Evolutionary conservation across 139 green algal genomes (phyloP), one percentile per base, ranked within the genome.

Genomic region (Ostreobium quekettii): DNA sequence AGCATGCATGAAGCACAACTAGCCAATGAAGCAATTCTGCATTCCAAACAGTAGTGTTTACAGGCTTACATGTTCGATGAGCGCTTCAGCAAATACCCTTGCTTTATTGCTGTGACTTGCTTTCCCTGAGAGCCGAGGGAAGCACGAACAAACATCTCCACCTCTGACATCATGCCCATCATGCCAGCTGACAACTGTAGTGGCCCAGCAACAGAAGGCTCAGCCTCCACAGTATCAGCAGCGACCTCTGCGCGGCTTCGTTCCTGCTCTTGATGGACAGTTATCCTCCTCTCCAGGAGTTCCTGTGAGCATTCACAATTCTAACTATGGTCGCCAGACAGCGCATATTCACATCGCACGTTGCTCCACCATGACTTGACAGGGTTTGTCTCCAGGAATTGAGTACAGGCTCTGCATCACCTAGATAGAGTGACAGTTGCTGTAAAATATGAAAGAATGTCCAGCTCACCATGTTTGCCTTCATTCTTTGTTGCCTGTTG

Each of bases 51-150:
- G n/a, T n/a, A n/a, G n/a, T n/a, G n/a, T n/a, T n/a, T n/a, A n/a
- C n/a, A n/a, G n/a, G n/a, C n/a, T n/a, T n/a, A n/a, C 35, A 68
- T 68, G 22, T 68, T 68, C 3, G 61, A 57, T 3, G 78, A 80
- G 31, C 79, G 73, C 67, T 96, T 96, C 32, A 85, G 73, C 36
- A 96, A 68, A 72, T 93, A 95, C n/a, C 90, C 90, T 79, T 93
- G 84, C 56, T 80, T 81, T n/a, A 89, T 67, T 24, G 80, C 60
- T 3, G 70, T 83, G 38, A 86, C 63, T 31, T 81, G 36, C 2
- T 36, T 35, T 19, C 67, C 37, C 28, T 36, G 31, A 53, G 46
- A 63, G 36, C 28, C 42, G 29, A 57, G 22, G 2, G 66, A 32
- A 36, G 46, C 24, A 56, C 38, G 66, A 29, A 65, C 58, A 26